Percentiles rank a stretch among this genome's conserved stretches.
These are phyloP conservation scores for Diplodia intermedia DNA, from an alignment of 2,329 filamentous ascomycete genomes.

Conservation along the genomic window DNA sequence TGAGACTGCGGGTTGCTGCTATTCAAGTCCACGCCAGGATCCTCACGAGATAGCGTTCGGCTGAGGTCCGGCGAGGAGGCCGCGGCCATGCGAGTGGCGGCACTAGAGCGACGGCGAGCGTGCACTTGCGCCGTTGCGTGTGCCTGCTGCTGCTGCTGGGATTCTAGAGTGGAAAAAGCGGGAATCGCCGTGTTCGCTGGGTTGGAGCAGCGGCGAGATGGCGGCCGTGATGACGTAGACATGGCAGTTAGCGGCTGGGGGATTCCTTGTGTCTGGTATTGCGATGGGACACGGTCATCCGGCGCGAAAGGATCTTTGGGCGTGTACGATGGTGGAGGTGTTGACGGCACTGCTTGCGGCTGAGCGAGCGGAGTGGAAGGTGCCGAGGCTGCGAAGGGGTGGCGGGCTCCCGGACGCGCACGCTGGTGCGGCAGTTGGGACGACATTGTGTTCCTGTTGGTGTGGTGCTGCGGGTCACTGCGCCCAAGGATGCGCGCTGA, in stretches of 20 bases:
- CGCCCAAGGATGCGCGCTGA: neutral
- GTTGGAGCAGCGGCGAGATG: constrained; percentile 3
- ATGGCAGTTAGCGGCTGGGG: neutral
- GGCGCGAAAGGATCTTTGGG: constrained; percentile 22
- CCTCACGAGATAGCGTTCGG: constrained; percentile 12
- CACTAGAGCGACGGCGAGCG: constrained; percentile 5
- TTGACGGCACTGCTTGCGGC: constrained; percentile 29
- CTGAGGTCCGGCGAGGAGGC: constrained; percentile 8
- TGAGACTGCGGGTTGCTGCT: neutral
- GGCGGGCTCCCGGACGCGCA: constrained; percentile 23
- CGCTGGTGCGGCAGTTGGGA: constrained; percentile 17
- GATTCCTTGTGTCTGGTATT: neutral
- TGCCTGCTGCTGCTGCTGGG: constrained; percentile 1
- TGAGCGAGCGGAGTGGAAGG: constrained; percentile 32
- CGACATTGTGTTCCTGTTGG: neutral
- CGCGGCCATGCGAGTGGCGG: constrained; percentile 3
- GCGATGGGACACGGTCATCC: constrained; percentile 1
- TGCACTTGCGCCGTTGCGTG: constrained; percentile 5
- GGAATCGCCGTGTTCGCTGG: constrained; percentile 7
- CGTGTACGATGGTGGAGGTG: constrained; percentile 27
- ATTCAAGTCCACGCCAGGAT: neutral
- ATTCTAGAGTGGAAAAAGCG: neutral
- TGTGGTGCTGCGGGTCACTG: neutral
- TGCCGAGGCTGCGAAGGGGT: constrained; percentile 30
- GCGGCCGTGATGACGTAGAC: neutral